Percentiles rank a stretch among this genome's conserved stretches.
These are phyloP conservation scores for Mortierella claussenii DNA, from an alignment of 192 early-diverging fungal genomes.

Conservation along the genomic window DNA sequence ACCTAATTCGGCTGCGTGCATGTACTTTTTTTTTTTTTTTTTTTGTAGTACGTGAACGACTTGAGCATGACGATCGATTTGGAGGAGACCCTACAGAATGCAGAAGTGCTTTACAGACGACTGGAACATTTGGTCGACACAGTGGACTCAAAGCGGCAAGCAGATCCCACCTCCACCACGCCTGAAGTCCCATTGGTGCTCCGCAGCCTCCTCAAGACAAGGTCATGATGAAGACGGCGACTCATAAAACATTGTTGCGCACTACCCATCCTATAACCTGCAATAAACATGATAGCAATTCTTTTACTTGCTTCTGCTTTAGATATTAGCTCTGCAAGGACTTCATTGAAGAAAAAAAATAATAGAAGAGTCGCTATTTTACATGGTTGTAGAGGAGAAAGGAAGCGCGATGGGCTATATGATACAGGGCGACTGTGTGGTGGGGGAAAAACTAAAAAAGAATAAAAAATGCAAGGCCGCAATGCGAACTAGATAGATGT, in stretches of 20 bases:
- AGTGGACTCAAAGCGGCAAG: conserved; percentile 52
- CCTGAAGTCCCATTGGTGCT: conserved; percentile 7
- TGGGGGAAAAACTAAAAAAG: neutral
- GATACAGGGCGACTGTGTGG: neutral
- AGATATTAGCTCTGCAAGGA: no score
- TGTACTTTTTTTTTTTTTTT: neutral
- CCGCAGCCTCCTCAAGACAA: conserved; percentile 6
- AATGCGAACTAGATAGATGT: no score
- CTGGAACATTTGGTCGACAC: conserved; percentile 63
- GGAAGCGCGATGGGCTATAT: no score
- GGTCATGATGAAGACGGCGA: no score
- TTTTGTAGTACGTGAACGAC: conserved; percentile 83
- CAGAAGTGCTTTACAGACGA: conserved; percentile 78
- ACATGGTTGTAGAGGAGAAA: no score
- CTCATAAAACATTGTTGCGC: neutral
- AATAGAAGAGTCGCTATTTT: no score
- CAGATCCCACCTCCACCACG: neutral
- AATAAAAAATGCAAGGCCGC: conserved; percentile 1
- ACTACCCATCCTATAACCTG: neutral
- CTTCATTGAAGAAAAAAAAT: no score
- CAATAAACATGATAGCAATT: no score
- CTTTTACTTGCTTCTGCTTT: no score
- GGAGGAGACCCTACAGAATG: conserved; percentile 79
- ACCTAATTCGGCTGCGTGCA: no score
- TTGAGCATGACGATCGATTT: conserved; percentile 80